These are phyloP conservation scores for Hygrophoropsis aurantiaca DNA, from an alignment of 768 basidiomycete genomes.

Conservation along the genomic window DNA sequence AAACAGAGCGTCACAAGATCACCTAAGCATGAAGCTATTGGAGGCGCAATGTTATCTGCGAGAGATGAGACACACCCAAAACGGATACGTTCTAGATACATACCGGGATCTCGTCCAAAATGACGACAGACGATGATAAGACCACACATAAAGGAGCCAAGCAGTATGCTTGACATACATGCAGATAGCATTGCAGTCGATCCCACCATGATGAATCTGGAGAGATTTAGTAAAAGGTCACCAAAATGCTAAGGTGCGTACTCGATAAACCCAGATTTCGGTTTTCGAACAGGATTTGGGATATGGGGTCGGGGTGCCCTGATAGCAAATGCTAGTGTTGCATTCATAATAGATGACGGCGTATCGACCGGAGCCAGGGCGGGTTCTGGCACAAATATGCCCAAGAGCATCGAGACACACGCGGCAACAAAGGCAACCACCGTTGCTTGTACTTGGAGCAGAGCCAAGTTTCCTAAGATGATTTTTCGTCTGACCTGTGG, in stretches of 20 bases:
- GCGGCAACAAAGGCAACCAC: slow-evolving; percentile 88
- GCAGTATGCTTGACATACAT: slow-evolving; percentile 68
- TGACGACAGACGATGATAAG: slow-evolving; percentile 78
- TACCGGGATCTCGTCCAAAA: slow-evolving; percentile 83
- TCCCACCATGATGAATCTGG: slow-evolving; percentile 74
- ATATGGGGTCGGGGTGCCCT: slow-evolving; percentile 23
- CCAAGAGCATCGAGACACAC: slow-evolving; percentile 70
- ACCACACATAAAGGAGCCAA: slow-evolving; percentile 91
- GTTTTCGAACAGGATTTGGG: slow-evolving; percentile 24
- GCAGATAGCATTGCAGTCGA: slow-evolving; percentile 81
- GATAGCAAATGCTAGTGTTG: slow-evolving; percentile 5
- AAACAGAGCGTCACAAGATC: slow-evolving; percentile 89
- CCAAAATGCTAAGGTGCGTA: slow-evolving; percentile 20
- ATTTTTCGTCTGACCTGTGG: slow-evolving; percentile 59
- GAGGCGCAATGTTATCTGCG: slow-evolving; percentile 92
- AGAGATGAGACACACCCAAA: background rate
- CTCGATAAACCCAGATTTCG: slow-evolving; percentile 40
- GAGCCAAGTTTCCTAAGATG: slow-evolving; percentile 76
- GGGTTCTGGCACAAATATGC: slow-evolving; percentile 53
- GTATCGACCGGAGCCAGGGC: slow-evolving; percentile 1
- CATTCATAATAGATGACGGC: slow-evolving; percentile 11
- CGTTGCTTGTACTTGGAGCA: slow-evolving; percentile 92
- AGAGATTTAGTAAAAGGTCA: too few relatives aligned
- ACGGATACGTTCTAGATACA: slow-evolving; percentile 9
- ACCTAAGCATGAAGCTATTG: slow-evolving; percentile 89